Evolutionary conservation across 371 early-diverging fungal genomes (phyloP).

Genomic region (Nematocida minor): DNA sequence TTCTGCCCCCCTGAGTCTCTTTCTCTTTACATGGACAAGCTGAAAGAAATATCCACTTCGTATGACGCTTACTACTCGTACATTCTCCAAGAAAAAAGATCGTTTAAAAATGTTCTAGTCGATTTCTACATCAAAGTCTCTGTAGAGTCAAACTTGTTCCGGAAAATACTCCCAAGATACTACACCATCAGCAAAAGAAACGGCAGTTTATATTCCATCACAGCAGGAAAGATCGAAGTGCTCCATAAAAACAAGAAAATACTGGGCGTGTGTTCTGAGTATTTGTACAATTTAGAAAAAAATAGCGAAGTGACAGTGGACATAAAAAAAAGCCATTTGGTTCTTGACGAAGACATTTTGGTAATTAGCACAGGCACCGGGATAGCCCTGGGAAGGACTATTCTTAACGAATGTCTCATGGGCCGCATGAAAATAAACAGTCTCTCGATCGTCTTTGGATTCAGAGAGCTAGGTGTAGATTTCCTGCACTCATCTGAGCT

Average conservation of each 20-base stretch:
- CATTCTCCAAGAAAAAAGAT: conserved; percentile 42
- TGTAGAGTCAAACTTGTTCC: conserved; percentile 20
- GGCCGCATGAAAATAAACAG: conserved; percentile 17
- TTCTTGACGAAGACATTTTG: conserved; percentile 53
- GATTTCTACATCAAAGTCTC: conserved; percentile 49
- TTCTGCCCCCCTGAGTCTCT: too few relatives aligned
- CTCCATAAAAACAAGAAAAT: conserved; percentile 10
- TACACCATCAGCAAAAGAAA: conserved; percentile 58
- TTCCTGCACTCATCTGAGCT: conserved; percentile 36
- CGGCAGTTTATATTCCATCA: conserved; percentile 43
- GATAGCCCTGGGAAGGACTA: conserved; percentile 54
- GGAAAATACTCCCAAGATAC: conserved; percentile 54
- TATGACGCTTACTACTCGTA: conserved; percentile 63
- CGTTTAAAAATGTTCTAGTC: conserved; percentile 48
- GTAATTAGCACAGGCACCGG: conserved; percentile 64
- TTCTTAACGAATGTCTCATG: conserved; percentile 40
- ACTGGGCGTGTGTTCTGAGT: conserved; percentile 61
- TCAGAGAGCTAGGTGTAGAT: conserved; percentile 54
- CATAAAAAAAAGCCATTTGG: conserved; percentile 37
- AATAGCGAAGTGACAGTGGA: conserved; percentile 32
- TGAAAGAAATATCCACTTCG: conserved; percentile 52
- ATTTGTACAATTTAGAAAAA: conserved; percentile 31
- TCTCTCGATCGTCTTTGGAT: conserved; percentile 57
- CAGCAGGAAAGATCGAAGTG: conserved; percentile 28
- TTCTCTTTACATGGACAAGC: conserved; percentile 19